Evolutionary conservation across 2,329 filamentous ascomycete species (phyloP).

Genomic region (Aureobasidium sp.): DNA sequence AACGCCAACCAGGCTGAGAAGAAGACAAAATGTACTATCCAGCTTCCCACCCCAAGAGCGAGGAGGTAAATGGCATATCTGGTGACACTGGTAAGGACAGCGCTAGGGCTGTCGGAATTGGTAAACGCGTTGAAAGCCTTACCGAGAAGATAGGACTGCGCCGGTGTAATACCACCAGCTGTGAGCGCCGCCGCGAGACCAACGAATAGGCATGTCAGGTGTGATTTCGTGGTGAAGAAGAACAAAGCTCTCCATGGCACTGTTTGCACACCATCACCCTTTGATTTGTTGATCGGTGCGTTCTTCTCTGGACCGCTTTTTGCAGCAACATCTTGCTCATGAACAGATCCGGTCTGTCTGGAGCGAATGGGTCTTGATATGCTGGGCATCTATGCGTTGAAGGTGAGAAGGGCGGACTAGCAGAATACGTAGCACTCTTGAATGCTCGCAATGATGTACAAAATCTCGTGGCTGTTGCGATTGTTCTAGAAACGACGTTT

Average conservation of each 20-base stretch:
- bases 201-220: constrained; percentile 48
- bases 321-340: constrained; percentile 1
- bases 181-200: constrained; percentile 52
- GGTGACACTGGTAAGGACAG: constrained; percentile 51
- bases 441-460: not conserved
- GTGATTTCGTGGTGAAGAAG: constrained; percentile 58
- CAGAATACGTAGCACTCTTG: not conserved
- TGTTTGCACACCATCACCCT: constrained; percentile 16
- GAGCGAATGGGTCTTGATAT: not conserved
- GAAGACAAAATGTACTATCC: constrained; percentile 60
- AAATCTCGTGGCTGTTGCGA: not conserved
- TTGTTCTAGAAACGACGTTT: constrained; percentile 13
- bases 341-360: not conserved
- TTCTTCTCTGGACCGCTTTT: not conserved
- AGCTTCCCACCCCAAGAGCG: constrained; percentile 57
- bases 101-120: constrained; percentile 52
- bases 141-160: constrained; percentile 64
- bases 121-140: constrained; percentile 67
- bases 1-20: constrained; percentile 68
- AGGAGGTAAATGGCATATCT: constrained; percentile 57
- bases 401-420: not conserved
- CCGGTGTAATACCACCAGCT: constrained; percentile 57
- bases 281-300: not conserved
- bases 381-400: not conserved
- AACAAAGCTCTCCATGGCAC: constrained; percentile 56